Conservation (phyloP, 108 stramenopile genomes). For the Nannochloropsis gaditana region DNA sequence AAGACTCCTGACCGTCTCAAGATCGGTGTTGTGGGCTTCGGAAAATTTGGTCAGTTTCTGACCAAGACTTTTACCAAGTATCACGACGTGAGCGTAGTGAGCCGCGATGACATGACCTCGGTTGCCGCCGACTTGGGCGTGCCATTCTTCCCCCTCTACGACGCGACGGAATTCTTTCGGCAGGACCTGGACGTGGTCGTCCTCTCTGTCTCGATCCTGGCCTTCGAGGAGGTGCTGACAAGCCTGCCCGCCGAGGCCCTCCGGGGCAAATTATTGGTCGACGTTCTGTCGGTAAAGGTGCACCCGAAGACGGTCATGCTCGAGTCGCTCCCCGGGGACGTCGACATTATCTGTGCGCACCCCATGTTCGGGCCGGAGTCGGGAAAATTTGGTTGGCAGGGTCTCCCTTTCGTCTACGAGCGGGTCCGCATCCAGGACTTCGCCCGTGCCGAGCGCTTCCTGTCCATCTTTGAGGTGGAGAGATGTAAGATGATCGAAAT, state of each 20-base stretch:
- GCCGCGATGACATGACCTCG: conserved; percentile 65
- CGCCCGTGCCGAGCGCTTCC: conserved; percentile 76
- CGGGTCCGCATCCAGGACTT: conserved; percentile 65
- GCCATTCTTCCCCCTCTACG: conserved; percentile 50
- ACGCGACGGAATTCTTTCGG: conserved; percentile 60
- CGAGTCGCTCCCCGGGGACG: conserved; percentile 68
- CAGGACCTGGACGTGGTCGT: conserved; percentile 49
- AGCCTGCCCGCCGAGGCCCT: conserved; percentile 27
- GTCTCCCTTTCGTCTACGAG: conserved; percentile 91
- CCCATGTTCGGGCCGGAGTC: conserved; percentile 99
- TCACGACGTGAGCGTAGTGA: conserved; percentile 52
- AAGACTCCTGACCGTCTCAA: conserved; percentile 54
- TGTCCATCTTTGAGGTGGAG: conserved; percentile 93
- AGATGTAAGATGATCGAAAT: conserved; percentile 97
- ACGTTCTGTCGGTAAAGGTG: conserved; percentile 88
- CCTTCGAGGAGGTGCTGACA: conserved; percentile 72
- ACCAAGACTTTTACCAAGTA: conserved; percentile 59
- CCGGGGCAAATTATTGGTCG: conserved; percentile 67
- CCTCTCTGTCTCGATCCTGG: conserved; percentile 55
- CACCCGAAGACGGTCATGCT: conserved; percentile 79
- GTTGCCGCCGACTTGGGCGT: conserved; percentile 66
- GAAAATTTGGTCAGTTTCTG: conserved; percentile 87
- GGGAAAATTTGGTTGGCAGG: conserved; percentile 79
- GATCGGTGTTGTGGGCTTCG: conserved; percentile 91
- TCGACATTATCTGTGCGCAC: conserved; percentile 91